phyloP scores from a whole-genome alignment of 495 filamentous ascomycete genomes.

The Trichoderma orchidacearum region DNA sequence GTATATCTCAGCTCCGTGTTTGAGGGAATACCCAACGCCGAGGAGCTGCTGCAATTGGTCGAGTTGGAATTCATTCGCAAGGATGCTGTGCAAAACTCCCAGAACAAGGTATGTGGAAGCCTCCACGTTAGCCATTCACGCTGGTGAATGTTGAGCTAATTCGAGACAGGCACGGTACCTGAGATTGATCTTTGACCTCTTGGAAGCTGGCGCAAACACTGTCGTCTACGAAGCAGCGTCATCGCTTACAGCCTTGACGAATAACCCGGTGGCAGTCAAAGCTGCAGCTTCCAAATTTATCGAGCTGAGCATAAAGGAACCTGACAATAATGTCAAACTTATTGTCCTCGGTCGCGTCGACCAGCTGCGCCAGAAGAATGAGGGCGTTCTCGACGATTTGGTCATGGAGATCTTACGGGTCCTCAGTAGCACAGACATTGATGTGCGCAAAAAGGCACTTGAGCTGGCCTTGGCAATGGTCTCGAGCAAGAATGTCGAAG shows the following conservation, averaged over 20 bases:
- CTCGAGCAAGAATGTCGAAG: constrained; percentile 96
- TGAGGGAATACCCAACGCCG: constrained; percentile 84
- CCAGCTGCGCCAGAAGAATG: constrained; percentile 78
- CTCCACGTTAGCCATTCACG: not conserved
- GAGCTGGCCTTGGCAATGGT: constrained; percentile 93
- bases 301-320: constrained; percentile 90
- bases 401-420: constrained; percentile 98
- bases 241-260: constrained; percentile 85
- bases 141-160: constrained; percentile 20
- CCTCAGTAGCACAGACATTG: constrained; percentile 91
- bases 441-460: constrained; percentile 87
- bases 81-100: constrained; percentile 86
- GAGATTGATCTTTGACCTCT: constrained; percentile 87
- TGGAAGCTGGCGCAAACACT: constrained; percentile 85
- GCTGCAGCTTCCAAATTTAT: constrained; percentile 93
- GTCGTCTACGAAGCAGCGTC: constrained; percentile 98
- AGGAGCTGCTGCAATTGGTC: constrained; percentile 85
- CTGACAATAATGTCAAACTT: constrained; percentile 98
- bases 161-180: constrained; percentile 66
- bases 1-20: constrained; percentile 86
- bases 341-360: constrained; percentile 95
- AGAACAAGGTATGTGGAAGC: constrained; percentile 61
- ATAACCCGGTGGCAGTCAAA: constrained; percentile 95
- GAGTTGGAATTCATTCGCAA: constrained; percentile 96
- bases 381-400: constrained; percentile 85